Base-by-base conservation (phyloP, 495 filamentous ascomycete genomes). In the Aspergillus bridgeri region DNA sequence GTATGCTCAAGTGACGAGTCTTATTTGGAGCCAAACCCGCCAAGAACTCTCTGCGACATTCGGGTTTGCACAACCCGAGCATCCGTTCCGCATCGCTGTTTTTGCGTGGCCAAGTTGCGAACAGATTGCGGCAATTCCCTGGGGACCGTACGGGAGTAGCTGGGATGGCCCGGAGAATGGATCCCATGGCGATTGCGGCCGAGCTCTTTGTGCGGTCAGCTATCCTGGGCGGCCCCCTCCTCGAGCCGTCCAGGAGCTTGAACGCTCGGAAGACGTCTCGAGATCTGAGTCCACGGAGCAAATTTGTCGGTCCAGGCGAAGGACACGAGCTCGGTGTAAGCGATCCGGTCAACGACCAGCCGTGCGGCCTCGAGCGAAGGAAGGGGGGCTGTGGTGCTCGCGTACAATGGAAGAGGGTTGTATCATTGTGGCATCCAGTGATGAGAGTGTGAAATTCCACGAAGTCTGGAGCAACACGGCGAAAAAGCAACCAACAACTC, bases 71-170 rank as follows among this genome's bases (percentile, higher is more conserved):
- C 88, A 93, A 63, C 93, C 93, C 5, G 91, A 98, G 42, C 94
- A 98, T 61, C 85, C 89, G 0, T 88, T 87, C 61, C 88, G 94
- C 23, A 90, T 98, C 60, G 95, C 91, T 19, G 89, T 98, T 19
- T 98, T 96, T 73, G 87, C 88, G 42, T 98, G 95, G 95, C 94
- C 94, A 2, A 88, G 89, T 51, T 98, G 94, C 73, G 84, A 84
- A 56, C 90, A 96, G 61, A 83, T 96, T 4, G 89, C 92, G 13
- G 86, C 86, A 21, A 90, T 98, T 21, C 92, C 95, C 3, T 98
- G 90, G 94, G 83, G 81, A 24, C 86, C 87, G 47, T 87, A 93
- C 57, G 88, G 91, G 65, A 81, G 88, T 38, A 91, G 89, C 42
- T 78, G 93, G 58, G 91, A 87, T 63, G 88, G 87, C 5, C 29